These are phyloP conservation scores for Lentinula boryana DNA, from an alignment of 768 basidiomycete genomes.

Conservation along the genomic window DNA sequence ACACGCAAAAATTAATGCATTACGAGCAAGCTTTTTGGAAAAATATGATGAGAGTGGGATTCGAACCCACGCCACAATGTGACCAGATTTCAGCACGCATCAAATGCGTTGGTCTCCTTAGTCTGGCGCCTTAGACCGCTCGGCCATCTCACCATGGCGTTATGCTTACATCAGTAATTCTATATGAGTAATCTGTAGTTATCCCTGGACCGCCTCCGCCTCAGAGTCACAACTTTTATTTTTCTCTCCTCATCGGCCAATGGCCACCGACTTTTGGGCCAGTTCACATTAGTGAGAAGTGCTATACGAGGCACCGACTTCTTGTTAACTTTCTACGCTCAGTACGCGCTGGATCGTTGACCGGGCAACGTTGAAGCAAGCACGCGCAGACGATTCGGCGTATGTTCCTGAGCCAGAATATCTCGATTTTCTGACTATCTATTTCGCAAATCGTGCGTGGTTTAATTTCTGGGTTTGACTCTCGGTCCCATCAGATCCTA, in stretches of 20 bases:
- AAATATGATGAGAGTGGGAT: slow-evolving; percentile 31
- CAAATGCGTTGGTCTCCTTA: slow-evolving; percentile 36
- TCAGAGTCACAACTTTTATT: neutral
- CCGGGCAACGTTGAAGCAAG: slow-evolving; percentile 63
- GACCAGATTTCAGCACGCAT: slow-evolving; percentile 17
- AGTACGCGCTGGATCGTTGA: slow-evolving; percentile 94
- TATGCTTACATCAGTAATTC: neutral
- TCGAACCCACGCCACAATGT: slow-evolving; percentile 47
- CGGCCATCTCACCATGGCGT: slow-evolving; percentile 63
- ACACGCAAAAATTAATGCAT: neutral
- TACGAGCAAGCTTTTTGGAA: neutral
- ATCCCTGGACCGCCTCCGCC: neutral
- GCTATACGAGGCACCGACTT: slow-evolving; percentile 2
- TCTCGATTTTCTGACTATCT: slow-evolving; percentile 79
- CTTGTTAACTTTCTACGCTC: slow-evolving; percentile 4
- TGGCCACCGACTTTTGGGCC: slow-evolving; percentile 91
- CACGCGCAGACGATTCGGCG: slow-evolving; percentile 71
- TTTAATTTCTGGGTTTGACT: neutral
- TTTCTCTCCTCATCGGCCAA: slow-evolving; percentile 20
- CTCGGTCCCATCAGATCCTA: slow-evolving; percentile 19
- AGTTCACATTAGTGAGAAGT: slow-evolving; percentile 78
- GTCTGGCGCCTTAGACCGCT: slow-evolving; percentile 89
- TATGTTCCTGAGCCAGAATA: slow-evolving; percentile 76
- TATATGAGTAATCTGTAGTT: too few relatives aligned
- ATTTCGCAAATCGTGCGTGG: slow-evolving; percentile 76